A percentile compares a stretch with the other conserved stretches of the same genome.
These are phyloP conservation scores for Flaveria trinervia DNA, from an alignment of 129 eudicot species.

Conservation along the genomic window DNA sequence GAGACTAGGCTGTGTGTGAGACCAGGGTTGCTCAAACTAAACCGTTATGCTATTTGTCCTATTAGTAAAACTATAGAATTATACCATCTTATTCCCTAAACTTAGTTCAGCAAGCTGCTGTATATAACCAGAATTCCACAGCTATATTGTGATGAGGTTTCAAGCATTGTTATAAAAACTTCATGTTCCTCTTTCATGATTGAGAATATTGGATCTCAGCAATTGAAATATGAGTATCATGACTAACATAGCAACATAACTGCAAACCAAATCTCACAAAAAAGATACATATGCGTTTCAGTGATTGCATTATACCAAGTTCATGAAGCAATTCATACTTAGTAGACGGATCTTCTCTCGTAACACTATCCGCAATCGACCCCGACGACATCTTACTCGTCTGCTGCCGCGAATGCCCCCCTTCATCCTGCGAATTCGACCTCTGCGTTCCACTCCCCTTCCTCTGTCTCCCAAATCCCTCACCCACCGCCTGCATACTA, in stretches of 20 bases:
- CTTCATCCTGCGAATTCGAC: constrained; percentile 34
- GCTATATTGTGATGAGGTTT: neutral
- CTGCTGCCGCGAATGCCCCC: constrained; percentile 49
- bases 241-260: neutral
- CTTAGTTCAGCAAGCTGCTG: neutral
- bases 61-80: constrained; percentile 6
- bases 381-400: constrained; percentile 74
- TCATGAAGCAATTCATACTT: constrained; percentile 95
- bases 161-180: neutral
- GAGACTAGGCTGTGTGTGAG: neutral
- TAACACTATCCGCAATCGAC: constrained; percentile 77
- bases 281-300: constrained; percentile 13
- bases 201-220: neutral
- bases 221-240: constrained; percentile 1
- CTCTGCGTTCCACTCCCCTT: constrained; percentile 47
- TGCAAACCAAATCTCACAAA: constrained; percentile 22
- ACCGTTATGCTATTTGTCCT: no score
- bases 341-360: constrained; percentile 90
- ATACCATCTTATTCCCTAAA: neutral
- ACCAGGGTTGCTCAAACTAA: constrained; percentile 16
- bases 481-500: constrained; percentile 83
- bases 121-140: neutral
- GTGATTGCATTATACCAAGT: constrained; percentile 53
- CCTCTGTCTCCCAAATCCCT: constrained; percentile 63
- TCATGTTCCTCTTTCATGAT: neutral